Evolutionary conservation across 352 stramenopile species (phyloP), one percentile per base, ranked within the genome.

Genomic region (Phytophthora hybrid): DNA sequence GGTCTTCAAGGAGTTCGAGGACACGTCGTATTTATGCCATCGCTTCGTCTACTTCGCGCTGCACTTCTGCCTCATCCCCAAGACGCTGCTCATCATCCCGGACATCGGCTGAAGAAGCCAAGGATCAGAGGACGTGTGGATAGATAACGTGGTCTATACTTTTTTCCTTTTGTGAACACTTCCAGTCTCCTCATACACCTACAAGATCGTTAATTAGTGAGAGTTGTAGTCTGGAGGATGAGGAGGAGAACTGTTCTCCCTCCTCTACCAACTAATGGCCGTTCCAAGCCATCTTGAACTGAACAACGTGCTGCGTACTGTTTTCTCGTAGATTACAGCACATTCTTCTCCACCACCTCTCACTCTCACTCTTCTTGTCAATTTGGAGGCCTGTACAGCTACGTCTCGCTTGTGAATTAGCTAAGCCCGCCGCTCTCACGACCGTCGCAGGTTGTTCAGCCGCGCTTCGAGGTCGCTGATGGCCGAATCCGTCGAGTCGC

Each of bases 391-490:
- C 10, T 49, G 29, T 31, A 70, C 26, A 39, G 10, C 31, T 65
- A 32, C 54, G 13, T 63, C 39, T 53, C 37, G 31, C 41, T 23
- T 16, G 31, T 66, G 39, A 37, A 41, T 56, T 39, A 59, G 19
- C 46, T 66, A 61, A 34, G 39, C 29, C 26, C 3, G 18, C 54
- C 19, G 31, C 60, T 54, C 26, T 83, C 81, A 93, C 60, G 86
- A 93, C 74, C 87, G 84, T 59, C 88, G 85, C 66, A 99, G 79
- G 84, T 99, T 99, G 87, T 99, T 99, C 71, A 99, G 85, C 66
- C 97, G 87, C 57, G 92, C 93, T 84, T 99, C 97, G 37, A 99
- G 87, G 73, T 99, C 97, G 74, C 88, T 98, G 57, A 99, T 93
- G 51, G 94, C 93, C 19, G 94, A 89, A 68, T 97, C 81, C 60